Base-by-base conservation (phyloP, 805 yeast genomes). In the Ogataea degrootiae region DNA sequence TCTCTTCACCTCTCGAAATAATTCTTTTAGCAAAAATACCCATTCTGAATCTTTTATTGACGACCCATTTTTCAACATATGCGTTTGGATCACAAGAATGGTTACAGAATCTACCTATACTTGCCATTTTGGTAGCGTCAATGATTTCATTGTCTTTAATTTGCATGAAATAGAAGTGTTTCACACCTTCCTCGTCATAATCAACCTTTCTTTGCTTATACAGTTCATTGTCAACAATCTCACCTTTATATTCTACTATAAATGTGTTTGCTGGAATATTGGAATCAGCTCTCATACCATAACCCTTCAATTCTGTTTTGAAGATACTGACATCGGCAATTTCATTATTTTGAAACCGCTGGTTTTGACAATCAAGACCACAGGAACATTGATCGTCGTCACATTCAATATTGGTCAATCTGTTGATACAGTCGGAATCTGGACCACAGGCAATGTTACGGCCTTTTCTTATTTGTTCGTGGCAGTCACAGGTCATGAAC, bases 11-110 rank as follows among this genome's bases (percentile, higher is more conserved):
- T 49, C 66, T 65, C 7, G 54, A 40, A 44, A 92, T 88, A 26
- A 73, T 67, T 53, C 96, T 73, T 56, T 86, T 86, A 43, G 97
- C 87, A 63, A 92, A 94, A 22, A 92, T 86, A 29, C 98, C 99
- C 98, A 94, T 94, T 54, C 89, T 76, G 48, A 89, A 73, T 62
- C 88, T 85, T 50, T 86, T 87, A 29, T 90, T 90, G 14, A 92
- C 98, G 16, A 91, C 94, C 99, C 99, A 92, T 70, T 92, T 92
- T 66, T 92, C 97, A 39, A 92, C 96, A 58, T 79, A 88, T 21
- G 96, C 92, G 65, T 94, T 94, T 12, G 99, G 99, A 59, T 80
- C 83, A 66, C 99, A 92, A 19, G 96, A 88, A 68, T 92, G 99
- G 67, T 92, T 92, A 62, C 94, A 86, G 69, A 91, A 94, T 48